A percentile compares a stretch with the other conserved stretches of the same genome.
These are phyloP conservation scores for Pestalotiopsis sp. DNA, from an alignment of 2,329 filamentous ascomycete genomes.

Conservation along the genomic window DNA sequence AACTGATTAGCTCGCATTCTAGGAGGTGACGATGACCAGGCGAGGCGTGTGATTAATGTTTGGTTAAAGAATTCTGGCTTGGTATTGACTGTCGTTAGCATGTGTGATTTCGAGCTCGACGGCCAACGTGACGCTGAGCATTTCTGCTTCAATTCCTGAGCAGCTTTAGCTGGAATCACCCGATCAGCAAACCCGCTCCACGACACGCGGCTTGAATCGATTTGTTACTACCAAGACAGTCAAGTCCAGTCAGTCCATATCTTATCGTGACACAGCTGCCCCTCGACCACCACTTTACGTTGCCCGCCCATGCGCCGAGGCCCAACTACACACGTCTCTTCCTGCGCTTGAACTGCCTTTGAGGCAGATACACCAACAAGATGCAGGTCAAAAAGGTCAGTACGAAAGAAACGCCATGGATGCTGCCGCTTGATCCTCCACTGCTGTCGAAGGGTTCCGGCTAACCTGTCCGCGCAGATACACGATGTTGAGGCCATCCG, in stretches of 20 bases:
- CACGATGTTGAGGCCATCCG: slow-evolving; percentile 65
- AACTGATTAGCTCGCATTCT: neutral
- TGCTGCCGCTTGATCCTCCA: neutral
- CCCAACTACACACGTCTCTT: neutral
- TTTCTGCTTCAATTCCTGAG: neutral
- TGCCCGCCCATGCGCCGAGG: slow-evolving; percentile 1
- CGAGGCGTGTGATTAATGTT: neutral
- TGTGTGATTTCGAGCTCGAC: neutral
- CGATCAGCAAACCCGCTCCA: neutral
- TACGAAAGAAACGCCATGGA: neutral
- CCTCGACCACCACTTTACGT: neutral
- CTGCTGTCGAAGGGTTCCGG: slow-evolving; percentile 16
- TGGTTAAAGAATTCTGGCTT: neutral
- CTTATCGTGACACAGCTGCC: neutral
- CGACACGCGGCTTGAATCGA: neutral
- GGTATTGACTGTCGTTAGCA: neutral
- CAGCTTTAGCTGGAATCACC: neutral
- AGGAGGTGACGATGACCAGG: neutral
- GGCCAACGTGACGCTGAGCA: neutral
- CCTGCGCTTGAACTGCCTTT: neutral
- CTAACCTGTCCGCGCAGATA: slow-evolving; percentile 41
- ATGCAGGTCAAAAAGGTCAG: slow-evolving; percentile 35
- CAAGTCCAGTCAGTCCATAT: neutral
- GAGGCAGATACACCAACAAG: slow-evolving; percentile 11
- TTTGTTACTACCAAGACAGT: neutral